phyloP scores from a whole-genome alignment of 2,329 filamentous ascomycete genomes.

The Aspergillus neotritici region DNA sequence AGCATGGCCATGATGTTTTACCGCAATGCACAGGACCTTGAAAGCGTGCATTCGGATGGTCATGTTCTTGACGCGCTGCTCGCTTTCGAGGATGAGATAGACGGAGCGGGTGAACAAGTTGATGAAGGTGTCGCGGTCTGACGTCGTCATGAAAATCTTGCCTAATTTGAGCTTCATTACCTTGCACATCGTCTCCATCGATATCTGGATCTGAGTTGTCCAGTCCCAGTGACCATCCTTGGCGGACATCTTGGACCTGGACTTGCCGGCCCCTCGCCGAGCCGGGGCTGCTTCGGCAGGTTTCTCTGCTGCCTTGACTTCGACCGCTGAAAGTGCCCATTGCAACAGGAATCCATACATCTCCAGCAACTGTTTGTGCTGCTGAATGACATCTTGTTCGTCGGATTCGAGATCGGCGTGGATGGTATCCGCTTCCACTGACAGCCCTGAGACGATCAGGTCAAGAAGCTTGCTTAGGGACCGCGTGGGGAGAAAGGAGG shows the following conservation, averaged over 20 bases:
- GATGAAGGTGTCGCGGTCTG: conserved; percentile 92
- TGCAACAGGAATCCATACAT: conserved; percentile 91
- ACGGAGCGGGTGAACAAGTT: conserved; percentile 85
- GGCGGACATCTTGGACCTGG: conserved; percentile 60
- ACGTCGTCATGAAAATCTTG: conserved; percentile 92
- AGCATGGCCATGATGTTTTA: conserved; percentile 96
- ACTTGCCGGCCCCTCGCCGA: conserved; percentile 68
- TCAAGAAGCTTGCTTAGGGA: conserved; percentile 90
- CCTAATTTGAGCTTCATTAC: conserved; percentile 87
- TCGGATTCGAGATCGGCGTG: conserved; percentile 84
- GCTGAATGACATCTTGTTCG: conserved; percentile 77
- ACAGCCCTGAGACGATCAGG: conserved; percentile 77
- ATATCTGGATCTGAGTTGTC: conserved; percentile 75
- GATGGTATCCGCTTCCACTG: conserved; percentile 77
- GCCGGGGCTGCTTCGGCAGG: conserved; percentile 65
- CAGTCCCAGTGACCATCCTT: conserved; percentile 87
- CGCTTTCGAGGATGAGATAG: conserved; percentile 90
- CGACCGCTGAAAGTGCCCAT: conserved; percentile 92
- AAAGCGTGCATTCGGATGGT: conserved; percentile 94
- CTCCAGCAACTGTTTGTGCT: conserved; percentile 88
- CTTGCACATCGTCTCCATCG: conserved; percentile 92
- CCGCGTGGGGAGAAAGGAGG: conserved; percentile 70
- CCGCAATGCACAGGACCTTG: conserved; percentile 90
- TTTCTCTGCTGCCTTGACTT: conserved; percentile 89
- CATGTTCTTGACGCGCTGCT: conserved; percentile 82